Conservation (phyloP, 148 eudicot species). For the Mesembryanthemum crystallinum region DNA sequence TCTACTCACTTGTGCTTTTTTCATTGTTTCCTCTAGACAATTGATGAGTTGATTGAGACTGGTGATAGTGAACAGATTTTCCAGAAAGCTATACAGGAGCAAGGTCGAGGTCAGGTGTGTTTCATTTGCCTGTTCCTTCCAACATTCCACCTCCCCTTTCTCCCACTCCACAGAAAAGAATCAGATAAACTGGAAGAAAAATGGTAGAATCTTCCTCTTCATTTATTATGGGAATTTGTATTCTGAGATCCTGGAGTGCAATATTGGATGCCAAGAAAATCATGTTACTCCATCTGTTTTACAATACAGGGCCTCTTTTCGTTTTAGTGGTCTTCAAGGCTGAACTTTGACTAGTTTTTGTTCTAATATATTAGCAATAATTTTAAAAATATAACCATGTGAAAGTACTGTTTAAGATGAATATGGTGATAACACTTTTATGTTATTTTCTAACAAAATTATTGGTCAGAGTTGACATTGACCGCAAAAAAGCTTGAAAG, state of each 20-base stretch:
- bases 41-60: conserved; percentile 84
- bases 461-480: too few relatives aligned
- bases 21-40: conserved; percentile 51
- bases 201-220: neutral
- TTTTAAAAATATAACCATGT: too few relatives aligned
- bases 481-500: too few relatives aligned
- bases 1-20: conserved; percentile 21
- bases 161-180: neutral
- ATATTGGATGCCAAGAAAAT: neutral
- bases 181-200: too few relatives aligned
- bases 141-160: neutral
- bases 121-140: neutral
- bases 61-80: conserved; percentile 96
- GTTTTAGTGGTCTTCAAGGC: too few relatives aligned
- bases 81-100: conserved; percentile 92
- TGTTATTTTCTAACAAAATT: too few relatives aligned
- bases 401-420: too few relatives aligned
- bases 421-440: too few relatives aligned
- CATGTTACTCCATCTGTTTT: too few relatives aligned
- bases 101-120: conserved; percentile 94
- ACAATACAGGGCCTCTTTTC: too few relatives aligned
- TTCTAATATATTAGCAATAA: too few relatives aligned
- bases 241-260: neutral
- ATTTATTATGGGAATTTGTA: neutral
- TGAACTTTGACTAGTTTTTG: too few relatives aligned